Conservation (phyloP, 2,329 filamentous ascomycete species). For the Claviceps monticola region DNA sequence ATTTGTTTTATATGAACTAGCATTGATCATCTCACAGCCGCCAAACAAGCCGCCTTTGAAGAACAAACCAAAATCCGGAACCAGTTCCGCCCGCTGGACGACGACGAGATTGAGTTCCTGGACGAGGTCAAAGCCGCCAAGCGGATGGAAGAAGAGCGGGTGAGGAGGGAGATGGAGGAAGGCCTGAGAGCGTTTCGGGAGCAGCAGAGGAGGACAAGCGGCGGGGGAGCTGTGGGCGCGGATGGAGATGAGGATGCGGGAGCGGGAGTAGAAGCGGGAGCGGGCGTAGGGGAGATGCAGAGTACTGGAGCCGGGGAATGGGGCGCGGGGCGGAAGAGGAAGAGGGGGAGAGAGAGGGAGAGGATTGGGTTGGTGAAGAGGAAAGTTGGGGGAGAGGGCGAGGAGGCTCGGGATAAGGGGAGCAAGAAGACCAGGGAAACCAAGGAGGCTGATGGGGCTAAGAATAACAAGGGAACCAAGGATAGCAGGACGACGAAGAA, state of each 20-base stretch:
- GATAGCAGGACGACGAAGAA: no score
- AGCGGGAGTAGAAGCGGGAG: slow-evolving; percentile 18
- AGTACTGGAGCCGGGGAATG: slow-evolving; percentile 2
- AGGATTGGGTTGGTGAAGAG: slow-evolving; percentile 5
- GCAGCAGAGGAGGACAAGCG: slow-evolving; percentile 27
- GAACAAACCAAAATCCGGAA: slow-evolving; percentile 58
- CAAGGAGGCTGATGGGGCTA: no score
- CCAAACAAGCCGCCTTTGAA: slow-evolving; percentile 72
- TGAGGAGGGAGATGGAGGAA: slow-evolving; percentile 41
- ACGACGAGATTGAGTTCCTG: slow-evolving; percentile 67
- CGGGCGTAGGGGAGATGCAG: slow-evolving; percentile 19
- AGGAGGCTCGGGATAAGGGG: slow-evolving; percentile 5
- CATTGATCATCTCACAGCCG: slow-evolving; percentile 31
- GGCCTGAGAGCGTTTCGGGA: slow-evolving; percentile 41
- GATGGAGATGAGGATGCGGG: slow-evolving; percentile 10
- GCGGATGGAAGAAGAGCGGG: slow-evolving; percentile 38
- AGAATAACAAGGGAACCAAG: no score
- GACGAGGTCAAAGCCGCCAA: slow-evolving; percentile 40
- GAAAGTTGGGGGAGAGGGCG: slow-evolving; percentile 5
- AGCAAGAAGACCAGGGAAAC: background rate
- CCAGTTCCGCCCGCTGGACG: slow-evolving; percentile 64
- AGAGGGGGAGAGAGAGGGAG: slow-evolving; percentile 9
- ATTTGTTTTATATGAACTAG: no score
- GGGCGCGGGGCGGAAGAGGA: slow-evolving; percentile 15
- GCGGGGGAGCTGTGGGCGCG: slow-evolving; percentile 13